phyloP scores from a whole-genome alignment of 2,329 filamentous ascomycete genomes.

The Alternaria sp. region DNA sequence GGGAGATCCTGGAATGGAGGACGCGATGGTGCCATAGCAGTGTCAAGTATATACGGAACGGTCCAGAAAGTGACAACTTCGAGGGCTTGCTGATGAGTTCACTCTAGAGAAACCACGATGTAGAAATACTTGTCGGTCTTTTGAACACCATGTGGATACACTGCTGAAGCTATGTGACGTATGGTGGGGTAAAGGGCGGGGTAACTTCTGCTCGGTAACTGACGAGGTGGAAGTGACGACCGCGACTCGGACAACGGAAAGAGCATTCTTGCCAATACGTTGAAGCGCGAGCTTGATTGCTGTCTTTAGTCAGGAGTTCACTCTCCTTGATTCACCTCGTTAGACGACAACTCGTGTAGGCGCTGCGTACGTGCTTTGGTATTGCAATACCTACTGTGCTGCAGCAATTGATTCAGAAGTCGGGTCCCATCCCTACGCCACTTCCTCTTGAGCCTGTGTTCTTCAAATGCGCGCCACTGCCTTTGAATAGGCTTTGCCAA shows the following conservation, averaged over 20 bases:
- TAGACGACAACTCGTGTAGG: not conserved
- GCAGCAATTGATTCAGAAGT: constrained; percentile 29
- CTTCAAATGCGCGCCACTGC: constrained; percentile 83
- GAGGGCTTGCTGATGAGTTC: not conserved
- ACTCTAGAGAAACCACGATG: not conserved
- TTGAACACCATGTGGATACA: not conserved
- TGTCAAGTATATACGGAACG: not conserved
- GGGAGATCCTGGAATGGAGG: constrained; percentile 57
- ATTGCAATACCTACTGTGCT: constrained; percentile 13
- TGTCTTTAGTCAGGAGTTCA: not conserved
- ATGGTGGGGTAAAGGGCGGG: constrained; percentile 31
- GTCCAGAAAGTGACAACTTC: not conserved
- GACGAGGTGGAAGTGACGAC: not conserved
- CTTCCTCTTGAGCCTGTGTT: constrained; percentile 43
- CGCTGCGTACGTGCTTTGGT: not conserved
- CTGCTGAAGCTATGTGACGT: constrained; percentile 19
- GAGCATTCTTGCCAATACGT: not conserved
- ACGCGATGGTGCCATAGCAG: constrained; percentile 27
- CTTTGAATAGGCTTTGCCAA: constrained; percentile 97
- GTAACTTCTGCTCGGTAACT: constrained; percentile 17
- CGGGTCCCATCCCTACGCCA: constrained; percentile 49
- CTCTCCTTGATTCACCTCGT: not conserved
- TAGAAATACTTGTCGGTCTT: not conserved
- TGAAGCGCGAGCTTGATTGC: not conserved
- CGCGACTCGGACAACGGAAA: not conserved